A percentile compares a stretch with the other conserved stretches of the same genome.
phyloP scores from a whole-genome alignment of 768 basidiomycete genomes.

The Podaxis carcinomalis region DNA sequence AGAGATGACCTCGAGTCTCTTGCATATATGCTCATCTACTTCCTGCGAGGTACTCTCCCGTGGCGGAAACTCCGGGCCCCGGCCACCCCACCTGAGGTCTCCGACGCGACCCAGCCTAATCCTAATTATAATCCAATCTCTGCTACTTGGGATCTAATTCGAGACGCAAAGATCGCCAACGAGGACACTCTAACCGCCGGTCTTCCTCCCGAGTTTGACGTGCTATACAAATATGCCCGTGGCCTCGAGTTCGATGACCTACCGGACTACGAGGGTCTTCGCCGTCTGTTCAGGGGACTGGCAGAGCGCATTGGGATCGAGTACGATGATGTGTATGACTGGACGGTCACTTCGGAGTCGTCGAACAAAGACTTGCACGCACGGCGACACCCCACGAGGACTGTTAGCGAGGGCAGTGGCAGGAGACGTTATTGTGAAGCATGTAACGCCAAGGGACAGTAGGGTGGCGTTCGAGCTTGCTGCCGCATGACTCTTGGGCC shows the following conservation, averaged over 20 bases:
- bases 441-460: conserved; percentile 25
- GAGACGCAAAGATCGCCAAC: conserved; percentile 64
- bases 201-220: conserved; percentile 77
- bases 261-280: conserved; percentile 82
- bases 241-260: conserved; percentile 84
- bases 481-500: neutral
- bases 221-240: conserved; percentile 76
- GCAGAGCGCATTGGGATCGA: conserved; percentile 50
- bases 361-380: neutral
- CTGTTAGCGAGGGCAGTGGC: conserved; percentile 25
- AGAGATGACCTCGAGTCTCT: conserved; percentile 78
- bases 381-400: conserved; percentile 17
- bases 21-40: conserved; percentile 82
- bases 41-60: conserved; percentile 71
- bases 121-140: conserved; percentile 50
- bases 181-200: conserved; percentile 69
- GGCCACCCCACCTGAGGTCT: conserved; percentile 25
- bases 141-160: conserved; percentile 74
- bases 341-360: conserved; percentile 25
- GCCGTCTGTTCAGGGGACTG: conserved; percentile 64
- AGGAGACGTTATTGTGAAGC: conserved; percentile 35
- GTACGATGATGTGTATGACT: conserved; percentile 49
- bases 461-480: neutral
- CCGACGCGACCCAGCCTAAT: conserved; percentile 21
- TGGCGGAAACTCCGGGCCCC: conserved; percentile 73